Evolutionary conservation across 495 filamentous ascomycete genomes (phyloP), one percentile per base, ranked within the genome.

Genomic region (Penicillium samsonianum): DNA sequence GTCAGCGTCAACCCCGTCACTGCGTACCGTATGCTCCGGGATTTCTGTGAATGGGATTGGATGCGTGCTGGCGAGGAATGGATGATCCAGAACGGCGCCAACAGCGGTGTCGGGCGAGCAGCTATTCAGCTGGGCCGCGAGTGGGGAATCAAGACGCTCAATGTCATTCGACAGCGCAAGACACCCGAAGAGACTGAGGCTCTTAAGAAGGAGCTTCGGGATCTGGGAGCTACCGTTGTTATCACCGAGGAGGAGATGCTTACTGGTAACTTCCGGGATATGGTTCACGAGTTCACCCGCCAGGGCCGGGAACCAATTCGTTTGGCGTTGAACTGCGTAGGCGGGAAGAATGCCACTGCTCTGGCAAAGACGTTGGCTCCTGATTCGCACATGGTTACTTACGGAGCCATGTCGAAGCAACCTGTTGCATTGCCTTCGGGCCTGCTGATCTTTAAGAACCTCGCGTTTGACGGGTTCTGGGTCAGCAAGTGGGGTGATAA

Each of bases 51-150:
- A 8, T 73, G 84, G 74, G 74, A 80, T 53, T 76, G 72, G 70
- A 65, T 82, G 71, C 75, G 77, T 3, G 59, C 69, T 25, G 75
- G 75, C 0, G 70, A 82, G 64, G 84, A 87, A 50, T 98, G 95
- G 95, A 87, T 96, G 58, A 79, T 98, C 37, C 95, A 98, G 78
- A 98, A 98, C 64, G 95, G 94, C 2, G 94, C 94, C 9, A 98
- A 98, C 67, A 87, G 82, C 49, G 95, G 91, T 1, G 94, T 98
- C 22, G 94, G 94, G 5, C 74, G 94, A 31, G 87, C 90, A 9
- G 92, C 89, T 17, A 90, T 96, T 52, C 94, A 98, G 73, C 67
- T 98, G 0, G 92, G 82, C 2, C 75, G 73, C 51, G 72, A 88
- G 48, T 98, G 92, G 94, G 92, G 92, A 0, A 81, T 91, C 57